Evolutionary conservation across 306 rosid genomes (phyloP).

Genomic region (Citrullus mucosospermus): DNA sequence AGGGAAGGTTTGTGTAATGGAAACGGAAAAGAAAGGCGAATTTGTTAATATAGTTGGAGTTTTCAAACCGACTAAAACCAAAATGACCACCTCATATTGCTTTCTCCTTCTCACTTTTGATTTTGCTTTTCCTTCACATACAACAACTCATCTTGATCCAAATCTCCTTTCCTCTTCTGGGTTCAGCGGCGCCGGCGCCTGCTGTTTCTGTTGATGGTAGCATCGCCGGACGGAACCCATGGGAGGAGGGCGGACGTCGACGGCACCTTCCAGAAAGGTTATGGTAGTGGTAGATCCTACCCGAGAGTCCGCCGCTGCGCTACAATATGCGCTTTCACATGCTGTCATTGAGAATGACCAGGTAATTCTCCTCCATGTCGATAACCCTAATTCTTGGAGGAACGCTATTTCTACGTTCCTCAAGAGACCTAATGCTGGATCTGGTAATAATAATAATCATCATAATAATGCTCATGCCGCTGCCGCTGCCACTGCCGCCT

Average conservation of each 20-base stretch:
- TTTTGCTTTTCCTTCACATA: background rate
- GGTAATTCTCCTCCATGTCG: constrained; percentile 54
- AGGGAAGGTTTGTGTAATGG: background rate
- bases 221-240: constrained; percentile 11
- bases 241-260: constrained; percentile 13
- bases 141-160: background rate
- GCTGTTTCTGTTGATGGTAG: constrained; percentile 7
- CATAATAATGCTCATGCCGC: background rate
- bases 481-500: constrained; percentile 5
- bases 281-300: constrained; percentile 73
- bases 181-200: background rate
- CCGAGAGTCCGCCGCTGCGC: constrained; percentile 55
- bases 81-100: constrained; percentile 26
- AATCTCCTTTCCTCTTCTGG: background rate
- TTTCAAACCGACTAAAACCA: background rate
- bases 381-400: constrained; percentile 34
- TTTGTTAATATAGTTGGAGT: constrained; percentile 23
- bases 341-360: constrained; percentile 52
- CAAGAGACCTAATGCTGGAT: constrained; percentile 31
- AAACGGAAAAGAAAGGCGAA: background rate
- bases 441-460: background rate
- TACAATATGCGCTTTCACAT: constrained; percentile 56
- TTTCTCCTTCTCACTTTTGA: background rate
- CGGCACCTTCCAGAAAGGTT: constrained; percentile 22
- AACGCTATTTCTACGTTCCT: constrained; percentile 37